Evolutionary conservation across 1,284 basidiomycete species (phyloP).

Genomic region (Phellinidium pouzarii): DNA sequence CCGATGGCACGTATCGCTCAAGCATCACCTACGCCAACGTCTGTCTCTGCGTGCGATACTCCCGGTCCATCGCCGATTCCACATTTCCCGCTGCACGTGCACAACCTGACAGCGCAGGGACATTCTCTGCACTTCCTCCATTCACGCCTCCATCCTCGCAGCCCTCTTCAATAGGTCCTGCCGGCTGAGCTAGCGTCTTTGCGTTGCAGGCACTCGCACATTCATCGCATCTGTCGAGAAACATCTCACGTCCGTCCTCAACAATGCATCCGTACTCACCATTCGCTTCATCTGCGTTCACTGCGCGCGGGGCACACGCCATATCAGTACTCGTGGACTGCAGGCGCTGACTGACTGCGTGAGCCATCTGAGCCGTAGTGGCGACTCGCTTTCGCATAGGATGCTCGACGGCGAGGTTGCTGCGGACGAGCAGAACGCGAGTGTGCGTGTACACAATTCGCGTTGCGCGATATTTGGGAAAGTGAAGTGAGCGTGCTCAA

Average conservation of each 20-base stretch:
- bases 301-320: conserved; percentile 33
- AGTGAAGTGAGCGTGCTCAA: conserved; percentile 50
- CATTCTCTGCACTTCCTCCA: conserved; percentile 60
- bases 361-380: conserved; percentile 41
- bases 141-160: conserved; percentile 43
- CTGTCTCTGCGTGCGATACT: conserved; percentile 15
- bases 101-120: conserved; percentile 51
- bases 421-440: conserved; percentile 59
- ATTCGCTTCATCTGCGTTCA: conserved; percentile 90
- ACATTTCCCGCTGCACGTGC: conserved; percentile 48
- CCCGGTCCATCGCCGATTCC: conserved; percentile 26
- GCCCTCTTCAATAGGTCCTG: conserved; percentile 26
- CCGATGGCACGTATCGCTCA: conserved; percentile 87
- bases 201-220: conserved; percentile 78
- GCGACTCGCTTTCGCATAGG: conserved; percentile 68
- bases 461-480: conserved; percentile 74
- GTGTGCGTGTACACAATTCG: conserved; percentile 71
- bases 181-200: conserved; percentile 23
- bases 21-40: conserved; percentile 52
- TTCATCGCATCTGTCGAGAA: conserved; percentile 85
- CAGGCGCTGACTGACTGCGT: conserved; percentile 38
- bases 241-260: conserved; percentile 89
- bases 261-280: conserved; percentile 89
- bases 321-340: conserved; percentile 24
- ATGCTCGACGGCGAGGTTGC: conserved; percentile 54